These are phyloP conservation scores for Escallonia rubra DNA, from an alignment of 129 eudicot genomes.

Conservation along the genomic window DNA sequence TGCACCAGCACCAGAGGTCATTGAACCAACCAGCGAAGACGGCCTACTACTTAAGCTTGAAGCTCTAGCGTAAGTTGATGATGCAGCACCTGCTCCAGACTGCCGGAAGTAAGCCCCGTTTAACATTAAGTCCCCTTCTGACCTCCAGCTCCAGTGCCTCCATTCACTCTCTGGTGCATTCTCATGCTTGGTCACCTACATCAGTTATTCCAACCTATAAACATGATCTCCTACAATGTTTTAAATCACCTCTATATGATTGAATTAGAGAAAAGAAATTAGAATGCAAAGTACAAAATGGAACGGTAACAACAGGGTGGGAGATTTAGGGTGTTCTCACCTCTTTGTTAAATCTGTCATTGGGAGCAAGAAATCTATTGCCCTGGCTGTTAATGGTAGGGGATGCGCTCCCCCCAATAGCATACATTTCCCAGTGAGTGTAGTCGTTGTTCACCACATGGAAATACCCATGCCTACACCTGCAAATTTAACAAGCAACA, in stretches of 20 bases:
- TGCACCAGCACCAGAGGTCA: constrained; percentile 58
- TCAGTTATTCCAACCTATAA: neutral
- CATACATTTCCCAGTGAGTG: constrained; percentile 97
- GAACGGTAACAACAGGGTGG: too few relatives aligned
- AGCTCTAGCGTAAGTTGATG: constrained; percentile 62
- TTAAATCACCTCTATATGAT: too few relatives aligned
- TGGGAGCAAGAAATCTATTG: constrained; percentile 75
- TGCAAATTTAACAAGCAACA: constrained; percentile 27
- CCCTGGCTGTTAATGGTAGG: constrained; percentile 93
- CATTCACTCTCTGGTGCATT: constrained; percentile 73
- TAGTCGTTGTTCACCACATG: constrained; percentile 95
- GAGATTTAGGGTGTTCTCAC: constrained; percentile 15
- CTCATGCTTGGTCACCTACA: constrained; percentile 91
- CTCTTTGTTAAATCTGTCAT: constrained; percentile 57
- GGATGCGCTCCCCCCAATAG: constrained; percentile 88
- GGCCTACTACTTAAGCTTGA: constrained; percentile 78
- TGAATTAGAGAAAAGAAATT: too few relatives aligned
- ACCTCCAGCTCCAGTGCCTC: constrained; percentile 86
- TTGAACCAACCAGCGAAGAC: constrained; percentile 53
- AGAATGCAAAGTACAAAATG: too few relatives aligned
- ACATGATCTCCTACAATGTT: too few relatives aligned
- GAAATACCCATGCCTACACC: constrained; percentile 92
- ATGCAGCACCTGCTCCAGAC: constrained; percentile 49
- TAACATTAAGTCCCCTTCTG: constrained; percentile 82
- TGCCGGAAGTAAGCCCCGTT: constrained; percentile 76